Conservation (phyloP, 176 grass and related monocot species). For the Zoysia pacifica region DNA sequence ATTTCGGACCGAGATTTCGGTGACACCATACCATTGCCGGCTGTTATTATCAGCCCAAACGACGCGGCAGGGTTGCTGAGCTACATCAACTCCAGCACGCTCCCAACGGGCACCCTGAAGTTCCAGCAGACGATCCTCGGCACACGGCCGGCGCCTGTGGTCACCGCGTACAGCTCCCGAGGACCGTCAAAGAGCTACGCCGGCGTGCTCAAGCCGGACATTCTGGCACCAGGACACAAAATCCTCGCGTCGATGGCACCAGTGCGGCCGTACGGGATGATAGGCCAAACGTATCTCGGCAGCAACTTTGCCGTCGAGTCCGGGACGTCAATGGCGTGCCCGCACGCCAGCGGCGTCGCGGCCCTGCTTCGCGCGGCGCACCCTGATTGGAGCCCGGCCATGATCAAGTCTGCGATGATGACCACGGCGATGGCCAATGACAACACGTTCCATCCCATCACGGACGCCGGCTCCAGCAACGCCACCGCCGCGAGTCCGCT, state of each 20-base stretch:
- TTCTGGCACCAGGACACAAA: conserved; percentile 50
- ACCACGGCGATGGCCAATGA: conserved; percentile 56
- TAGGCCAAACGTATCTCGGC: conserved; percentile 23
- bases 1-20: conserved; percentile 31
- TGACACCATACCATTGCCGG: conserved; percentile 41
- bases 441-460: conserved; percentile 52
- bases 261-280: not conserved
- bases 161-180: conserved; percentile 49
- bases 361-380: conserved; percentile 55
- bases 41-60: conserved; percentile 36
- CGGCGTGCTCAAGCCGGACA: conserved; percentile 67
- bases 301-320: conserved; percentile 44
- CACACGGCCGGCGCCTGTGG: conserved; percentile 38
- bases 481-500: conserved; percentile 43
- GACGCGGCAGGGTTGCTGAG: conserved; percentile 43
- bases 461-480: conserved; percentile 26
- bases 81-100: conserved; percentile 48
- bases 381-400: conserved; percentile 63
- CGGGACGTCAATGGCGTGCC: conserved; percentile 78
- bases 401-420: conserved; percentile 83
- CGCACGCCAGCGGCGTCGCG: conserved; percentile 62
- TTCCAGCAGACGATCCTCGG: conserved; percentile 65
- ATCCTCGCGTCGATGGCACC: conserved; percentile 53
- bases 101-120: conserved; percentile 41
- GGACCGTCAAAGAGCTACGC: conserved; percentile 56